phyloP scores from a whole-genome alignment of 1,139 yeast genomes.

The Sugiyamaella novakii region DNA sequence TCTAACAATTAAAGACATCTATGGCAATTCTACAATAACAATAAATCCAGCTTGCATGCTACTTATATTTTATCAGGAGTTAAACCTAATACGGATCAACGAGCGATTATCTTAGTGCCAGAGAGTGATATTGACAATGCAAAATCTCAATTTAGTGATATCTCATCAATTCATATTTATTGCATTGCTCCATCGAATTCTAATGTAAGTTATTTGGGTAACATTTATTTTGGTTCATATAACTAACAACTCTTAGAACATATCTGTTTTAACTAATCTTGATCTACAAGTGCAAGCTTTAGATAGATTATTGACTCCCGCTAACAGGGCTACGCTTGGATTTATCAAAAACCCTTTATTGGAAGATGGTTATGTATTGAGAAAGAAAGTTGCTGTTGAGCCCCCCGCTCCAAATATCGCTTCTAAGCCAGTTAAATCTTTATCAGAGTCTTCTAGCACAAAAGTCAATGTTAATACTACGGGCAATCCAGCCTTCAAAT shows the following conservation, averaged over 20 bases:
- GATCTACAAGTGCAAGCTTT: constrained; percentile 12
- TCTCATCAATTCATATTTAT: constrained; percentile 31
- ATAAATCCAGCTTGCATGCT: constrained; percentile 23
- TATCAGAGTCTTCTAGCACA: too few species aligned
- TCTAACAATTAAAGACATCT: constrained; percentile 23
- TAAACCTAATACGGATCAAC: constrained; percentile 6
- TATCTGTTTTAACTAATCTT: constrained; percentile 11
- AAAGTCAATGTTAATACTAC: too few species aligned
- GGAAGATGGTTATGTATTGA: constrained; percentile 1
- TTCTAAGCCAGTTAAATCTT: neutral
- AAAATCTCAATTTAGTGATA: constrained; percentile 22
- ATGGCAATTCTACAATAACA: constrained; percentile 25
- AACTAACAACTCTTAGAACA: constrained; percentile 11
- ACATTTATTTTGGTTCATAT: neutral
- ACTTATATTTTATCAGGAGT: constrained; percentile 25
- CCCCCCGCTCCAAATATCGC: neutral
- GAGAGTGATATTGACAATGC: constrained; percentile 25
- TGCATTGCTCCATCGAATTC: constrained; percentile 28
- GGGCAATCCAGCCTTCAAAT: neutral
- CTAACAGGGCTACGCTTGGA: constrained; percentile 9
- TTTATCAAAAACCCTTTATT: constrained; percentile 18
- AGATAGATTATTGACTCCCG: constrained; percentile 8
- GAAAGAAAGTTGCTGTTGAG: neutral
- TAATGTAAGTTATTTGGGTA: constrained; percentile 17
- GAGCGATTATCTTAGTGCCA: constrained; percentile 20